Conservation (phyloP, 768 basidiomycete genomes). For the Clavulina sp. region DNA sequence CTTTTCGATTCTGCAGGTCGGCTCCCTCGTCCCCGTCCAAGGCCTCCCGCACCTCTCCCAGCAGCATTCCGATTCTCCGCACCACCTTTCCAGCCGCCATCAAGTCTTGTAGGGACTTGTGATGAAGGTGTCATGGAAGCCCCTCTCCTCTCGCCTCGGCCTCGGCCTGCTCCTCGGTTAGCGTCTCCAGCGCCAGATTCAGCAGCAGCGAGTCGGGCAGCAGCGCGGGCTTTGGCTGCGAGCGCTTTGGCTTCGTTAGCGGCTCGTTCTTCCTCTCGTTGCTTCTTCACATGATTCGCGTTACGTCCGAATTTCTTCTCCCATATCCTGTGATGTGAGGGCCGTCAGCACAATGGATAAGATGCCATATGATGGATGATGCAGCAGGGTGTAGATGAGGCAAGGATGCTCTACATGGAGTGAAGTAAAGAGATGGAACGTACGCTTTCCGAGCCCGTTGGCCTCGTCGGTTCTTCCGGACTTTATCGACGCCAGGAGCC, state of each 20-base stretch:
- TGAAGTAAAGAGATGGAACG: conserved; percentile 21
- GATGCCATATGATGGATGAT: background rate
- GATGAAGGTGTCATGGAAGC: background rate
- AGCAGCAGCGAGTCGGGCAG: background rate
- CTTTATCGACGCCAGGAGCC: conserved; percentile 27
- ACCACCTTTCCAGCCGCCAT: conserved; percentile 2
- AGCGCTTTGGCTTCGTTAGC: background rate
- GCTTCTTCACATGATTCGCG: conserved; percentile 79
- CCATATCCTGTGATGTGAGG: conserved; percentile 55
- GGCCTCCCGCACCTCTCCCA: background rate
- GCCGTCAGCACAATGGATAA: conserved; percentile 1
- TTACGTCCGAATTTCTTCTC: conserved; percentile 87
- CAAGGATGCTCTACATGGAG: background rate
- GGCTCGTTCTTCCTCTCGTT: conserved; percentile 16
- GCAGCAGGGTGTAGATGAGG: background rate
- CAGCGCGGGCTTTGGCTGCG: background rate
- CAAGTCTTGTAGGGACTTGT: background rate
- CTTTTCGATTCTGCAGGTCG: background rate
- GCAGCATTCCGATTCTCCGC: background rate
- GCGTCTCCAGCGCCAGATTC: background rate
- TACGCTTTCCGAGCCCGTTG: conserved; percentile 89
- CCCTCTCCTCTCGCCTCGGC: conserved; percentile 3
- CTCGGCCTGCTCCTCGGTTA: conserved; percentile 14
- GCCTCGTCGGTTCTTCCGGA: conserved; percentile 77
- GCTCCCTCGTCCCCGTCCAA: background rate